Base-by-base conservation (phyloP, 2,329 filamentous ascomycete genomes). In the Colletotrichum incanum region DNA sequence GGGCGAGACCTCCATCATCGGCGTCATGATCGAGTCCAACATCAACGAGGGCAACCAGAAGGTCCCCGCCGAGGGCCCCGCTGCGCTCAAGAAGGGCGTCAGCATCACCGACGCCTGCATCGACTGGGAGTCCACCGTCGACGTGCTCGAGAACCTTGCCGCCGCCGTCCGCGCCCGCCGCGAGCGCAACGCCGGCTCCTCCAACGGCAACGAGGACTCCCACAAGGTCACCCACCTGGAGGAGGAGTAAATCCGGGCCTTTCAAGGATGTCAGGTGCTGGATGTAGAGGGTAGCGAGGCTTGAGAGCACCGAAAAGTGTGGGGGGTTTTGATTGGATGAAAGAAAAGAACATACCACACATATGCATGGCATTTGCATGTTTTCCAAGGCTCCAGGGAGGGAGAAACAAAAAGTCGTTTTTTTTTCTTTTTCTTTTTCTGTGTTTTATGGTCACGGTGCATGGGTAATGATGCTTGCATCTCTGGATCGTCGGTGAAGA, bases 1-100 rank as follows among this genome's bases (percentile, higher is more conserved):
- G 75, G 96, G 96, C 72, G 94, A 99, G 86, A 92, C 90, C 71
- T 92, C 91, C 75, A 97, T 99, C 78, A 90, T 98, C 75, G 96
- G 95, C 81, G 94, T 98, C 80, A 99, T 99, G 96, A 97, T 99
- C 78, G 96, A 99, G 87, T 98, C 94, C 80, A 96, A 98, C 85
- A 96, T 98, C 87, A 91, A 96, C 83, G 96, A 98, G 85, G 89
- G 91, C 76, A 94, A 92, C 87, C 93, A 95, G 80, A 98, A 98
- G 86, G 94, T 97, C 1, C 94, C 95, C 0, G 82, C 91, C 1
- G 94, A 97, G 83, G 96, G 95, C 11, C 93, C 93, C 9, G 82
- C 90, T 1, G 93, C 84, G 9, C 88, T 98, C 63, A 94, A 95
- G 87, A 94, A 94, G 84, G 95, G 95, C 76, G 93, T 98, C 79